These are phyloP conservation scores for Fraxinus greggii DNA, from an alignment of 305 asterid genomes.

Conservation along the genomic window DNA sequence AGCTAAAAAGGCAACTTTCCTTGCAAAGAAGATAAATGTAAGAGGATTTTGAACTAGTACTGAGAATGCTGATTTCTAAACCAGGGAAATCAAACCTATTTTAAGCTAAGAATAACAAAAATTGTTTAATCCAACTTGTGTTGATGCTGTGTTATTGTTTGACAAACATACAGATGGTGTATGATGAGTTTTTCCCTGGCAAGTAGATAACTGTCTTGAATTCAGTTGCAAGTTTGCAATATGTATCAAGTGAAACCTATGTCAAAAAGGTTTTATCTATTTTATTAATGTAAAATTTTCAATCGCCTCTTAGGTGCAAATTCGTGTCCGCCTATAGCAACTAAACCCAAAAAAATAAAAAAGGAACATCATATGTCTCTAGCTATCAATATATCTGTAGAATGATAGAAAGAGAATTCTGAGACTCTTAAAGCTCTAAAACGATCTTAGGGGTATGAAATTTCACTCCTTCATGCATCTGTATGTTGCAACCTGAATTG, in stretches of 20 bases:
- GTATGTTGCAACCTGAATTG: background rate
- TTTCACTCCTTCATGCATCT: conserved; percentile 1
- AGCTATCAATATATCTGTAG: background rate
- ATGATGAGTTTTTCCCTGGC: background rate
- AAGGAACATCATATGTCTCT: background rate
- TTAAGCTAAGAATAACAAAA: background rate
- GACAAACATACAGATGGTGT: background rate
- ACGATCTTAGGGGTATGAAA: background rate
- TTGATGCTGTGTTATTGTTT: background rate
- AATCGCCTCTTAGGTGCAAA: background rate
- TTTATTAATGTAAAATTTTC: background rate
- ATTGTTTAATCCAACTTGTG: background rate
- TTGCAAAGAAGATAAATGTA: background rate
- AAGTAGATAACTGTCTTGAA: background rate
- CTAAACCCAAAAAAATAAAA: background rate
- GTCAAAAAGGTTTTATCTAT: background rate
- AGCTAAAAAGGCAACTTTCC: background rate
- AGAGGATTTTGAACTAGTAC: background rate
- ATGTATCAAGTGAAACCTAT: background rate
- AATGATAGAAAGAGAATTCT: background rate
- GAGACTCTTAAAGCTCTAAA: background rate
- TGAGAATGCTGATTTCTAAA: background rate
- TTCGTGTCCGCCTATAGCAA: background rate
- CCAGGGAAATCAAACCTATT: conserved; percentile 8
- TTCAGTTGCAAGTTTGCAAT: background rate